Evolutionary conservation across 495 filamentous ascomycete species (phyloP).

Genomic region (Daldinia childiae): DNA sequence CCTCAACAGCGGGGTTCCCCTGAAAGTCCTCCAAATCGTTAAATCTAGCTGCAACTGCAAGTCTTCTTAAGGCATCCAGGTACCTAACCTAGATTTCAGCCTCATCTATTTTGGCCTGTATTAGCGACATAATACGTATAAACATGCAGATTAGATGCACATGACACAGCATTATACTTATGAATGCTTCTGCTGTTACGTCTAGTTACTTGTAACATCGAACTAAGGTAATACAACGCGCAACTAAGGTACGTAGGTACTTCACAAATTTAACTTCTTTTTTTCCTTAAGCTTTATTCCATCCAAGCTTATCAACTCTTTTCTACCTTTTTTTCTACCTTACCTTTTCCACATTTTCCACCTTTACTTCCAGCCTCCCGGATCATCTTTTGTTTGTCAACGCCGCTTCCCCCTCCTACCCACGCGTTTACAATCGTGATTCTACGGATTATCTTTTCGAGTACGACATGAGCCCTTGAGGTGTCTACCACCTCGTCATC

Average conservation of each 20-base stretch:
- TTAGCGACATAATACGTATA: background rate
- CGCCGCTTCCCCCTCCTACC: background rate
- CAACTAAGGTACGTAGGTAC: background rate
- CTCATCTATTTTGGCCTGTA: constrained; percentile 21
- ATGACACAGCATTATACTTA: background rate
- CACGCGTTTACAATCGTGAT: background rate
- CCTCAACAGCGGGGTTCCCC: constrained; percentile 8
- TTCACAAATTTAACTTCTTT: background rate
- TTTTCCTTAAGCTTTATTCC: background rate
- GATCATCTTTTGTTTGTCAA: background rate
- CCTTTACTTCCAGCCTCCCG: background rate
- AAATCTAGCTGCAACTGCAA: constrained; percentile 3
- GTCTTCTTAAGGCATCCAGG: constrained; percentile 3
- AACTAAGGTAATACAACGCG: background rate
- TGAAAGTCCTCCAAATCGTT: background rate
- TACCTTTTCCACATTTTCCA: background rate
- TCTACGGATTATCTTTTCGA: constrained; percentile 6
- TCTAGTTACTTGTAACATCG: too few relatives aligned
- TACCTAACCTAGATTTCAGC: constrained; percentile 26
- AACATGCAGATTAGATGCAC: background rate
- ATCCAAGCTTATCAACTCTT: background rate
- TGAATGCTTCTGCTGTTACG: constrained; percentile 21
- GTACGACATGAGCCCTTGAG: constrained; percentile 23
- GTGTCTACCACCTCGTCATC: constrained; percentile 24
- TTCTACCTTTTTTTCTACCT: too few relatives aligned